These are phyloP conservation scores for Cytospora piceae DNA, from an alignment of 2,329 filamentous ascomycete species.

Conservation along the genomic window DNA sequence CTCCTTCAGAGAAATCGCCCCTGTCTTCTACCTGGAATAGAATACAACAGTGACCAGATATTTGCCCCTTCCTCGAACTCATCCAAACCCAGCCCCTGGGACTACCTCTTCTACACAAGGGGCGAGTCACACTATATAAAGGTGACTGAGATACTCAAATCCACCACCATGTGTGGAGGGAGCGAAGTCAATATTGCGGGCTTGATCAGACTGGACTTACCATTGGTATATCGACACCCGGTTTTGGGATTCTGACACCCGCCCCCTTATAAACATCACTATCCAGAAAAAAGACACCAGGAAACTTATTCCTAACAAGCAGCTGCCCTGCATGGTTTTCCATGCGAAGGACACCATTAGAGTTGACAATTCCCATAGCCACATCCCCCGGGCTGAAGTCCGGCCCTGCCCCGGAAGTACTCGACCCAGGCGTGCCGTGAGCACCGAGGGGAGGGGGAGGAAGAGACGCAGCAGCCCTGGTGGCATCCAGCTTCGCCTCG, in stretches of 20 bases:
- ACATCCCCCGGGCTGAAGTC: conserved; percentile 10
- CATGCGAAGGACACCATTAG: conserved; percentile 32
- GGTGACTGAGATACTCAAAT: neutral
- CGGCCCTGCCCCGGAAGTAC: neutral
- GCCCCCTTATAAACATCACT: conserved; percentile 43
- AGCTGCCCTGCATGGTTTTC: conserved; percentile 7
- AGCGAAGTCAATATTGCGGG: neutral
- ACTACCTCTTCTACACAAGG: neutral
- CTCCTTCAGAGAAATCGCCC: neutral
- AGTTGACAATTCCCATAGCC: neutral
- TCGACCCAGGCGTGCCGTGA: conserved; percentile 7
- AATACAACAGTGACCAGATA: neutral
- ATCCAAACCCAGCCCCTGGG: neutral
- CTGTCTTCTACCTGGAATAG: neutral
- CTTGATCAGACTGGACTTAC: conserved; percentile 36
- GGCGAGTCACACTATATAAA: neutral
- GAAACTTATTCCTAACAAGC: conserved; percentile 40
- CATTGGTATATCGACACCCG: conserved; percentile 44
- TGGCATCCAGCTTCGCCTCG: conserved; percentile 41
- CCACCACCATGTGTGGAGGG: neutral
- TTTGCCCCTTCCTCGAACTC: neutral
- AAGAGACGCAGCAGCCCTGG: neutral
- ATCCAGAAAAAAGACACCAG: conserved; percentile 50
- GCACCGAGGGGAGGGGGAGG: neutral
- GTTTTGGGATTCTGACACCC: conserved; percentile 43